phyloP scores from a whole-genome alignment of 805 yeast species.

The Blastobotrys chiropterorum region DNA sequence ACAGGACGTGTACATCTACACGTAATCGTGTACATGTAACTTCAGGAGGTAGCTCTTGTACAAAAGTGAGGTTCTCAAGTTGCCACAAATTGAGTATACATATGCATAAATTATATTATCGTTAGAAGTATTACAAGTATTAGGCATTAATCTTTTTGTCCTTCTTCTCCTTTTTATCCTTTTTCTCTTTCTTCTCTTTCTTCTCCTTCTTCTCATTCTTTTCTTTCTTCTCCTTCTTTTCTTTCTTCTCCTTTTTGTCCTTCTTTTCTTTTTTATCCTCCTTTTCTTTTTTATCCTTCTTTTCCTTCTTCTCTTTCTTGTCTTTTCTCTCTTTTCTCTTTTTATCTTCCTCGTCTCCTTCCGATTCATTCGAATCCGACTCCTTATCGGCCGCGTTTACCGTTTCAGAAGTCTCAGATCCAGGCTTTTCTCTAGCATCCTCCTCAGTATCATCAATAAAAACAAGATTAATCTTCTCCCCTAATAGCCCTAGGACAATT shows the following conservation, averaged over 20 bases:
- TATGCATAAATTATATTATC: background rate
- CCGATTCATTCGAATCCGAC: conserved; percentile 6
- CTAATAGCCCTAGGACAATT: conserved; percentile 13
- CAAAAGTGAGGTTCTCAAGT: too few relatives aligned
- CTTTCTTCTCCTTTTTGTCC: background rate
- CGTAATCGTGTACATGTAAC: too few relatives aligned
- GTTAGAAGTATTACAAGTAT: background rate
- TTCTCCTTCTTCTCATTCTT: background rate
- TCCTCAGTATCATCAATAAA: conserved; percentile 14
- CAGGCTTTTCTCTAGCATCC: conserved; percentile 13
- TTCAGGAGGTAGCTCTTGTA: too few relatives aligned
- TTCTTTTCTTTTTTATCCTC: conserved; percentile 8
- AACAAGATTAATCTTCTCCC: conserved; percentile 14
- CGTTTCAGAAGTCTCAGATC: too few relatives aligned
- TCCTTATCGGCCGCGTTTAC: conserved; percentile 8
- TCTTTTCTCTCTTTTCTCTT: conserved; percentile 10
- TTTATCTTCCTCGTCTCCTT: conserved; percentile 7
- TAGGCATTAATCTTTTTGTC: background rate
- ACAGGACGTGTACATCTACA: too few relatives aligned
- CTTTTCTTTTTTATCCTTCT: conserved; percentile 16
- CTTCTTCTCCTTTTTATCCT: conserved; percentile 1
- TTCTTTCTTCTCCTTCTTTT: background rate
- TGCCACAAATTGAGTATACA: too few relatives aligned
- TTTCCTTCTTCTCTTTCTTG: conserved; percentile 16
- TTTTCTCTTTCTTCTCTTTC: conserved; percentile 4